These are phyloP conservation scores for Fusarium mundagurra DNA, from an alignment of 2,329 filamentous ascomycete species.

Conservation along the genomic window DNA sequence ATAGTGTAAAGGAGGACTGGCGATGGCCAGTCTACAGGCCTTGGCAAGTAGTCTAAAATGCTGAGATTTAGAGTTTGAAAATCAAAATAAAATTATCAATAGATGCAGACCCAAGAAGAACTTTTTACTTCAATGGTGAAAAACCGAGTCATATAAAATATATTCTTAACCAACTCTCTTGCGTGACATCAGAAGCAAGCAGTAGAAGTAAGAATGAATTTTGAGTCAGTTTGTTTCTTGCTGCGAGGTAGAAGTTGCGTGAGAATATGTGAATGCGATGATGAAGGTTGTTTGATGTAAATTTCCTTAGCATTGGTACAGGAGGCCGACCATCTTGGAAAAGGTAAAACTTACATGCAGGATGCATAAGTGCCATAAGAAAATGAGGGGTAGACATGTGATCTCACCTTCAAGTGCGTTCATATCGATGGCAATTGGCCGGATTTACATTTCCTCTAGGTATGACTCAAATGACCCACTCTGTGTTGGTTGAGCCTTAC, in stretches of 20 bases:
- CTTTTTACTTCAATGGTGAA: not conserved
- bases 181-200: not conserved
- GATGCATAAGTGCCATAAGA: not conserved
- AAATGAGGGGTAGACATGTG: not conserved
- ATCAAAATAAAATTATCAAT: not conserved
- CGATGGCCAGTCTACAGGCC: not conserved
- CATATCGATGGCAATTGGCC: not conserved
- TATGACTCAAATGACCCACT: not conserved
- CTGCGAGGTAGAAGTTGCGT: not conserved
- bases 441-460: not conserved
- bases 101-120: not conserved
- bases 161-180: not conserved
- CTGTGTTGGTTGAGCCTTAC: not conserved
- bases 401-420: not conserved
- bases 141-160: not conserved
- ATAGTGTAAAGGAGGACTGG: not conserved
- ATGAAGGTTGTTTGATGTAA: not conserved
- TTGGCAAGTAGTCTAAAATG: not conserved
- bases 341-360: not conserved
- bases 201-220: not conserved
- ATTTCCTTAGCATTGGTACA: not conserved
- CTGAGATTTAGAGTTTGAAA: not conserved
- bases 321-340: not conserved
- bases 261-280: not conserved
- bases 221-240: not conserved